A percentile compares a stretch with the other conserved stretches of the same genome.
Conservation (phyloP, 768 basidiomycete species). For the Agrocybe pediades region DNA sequence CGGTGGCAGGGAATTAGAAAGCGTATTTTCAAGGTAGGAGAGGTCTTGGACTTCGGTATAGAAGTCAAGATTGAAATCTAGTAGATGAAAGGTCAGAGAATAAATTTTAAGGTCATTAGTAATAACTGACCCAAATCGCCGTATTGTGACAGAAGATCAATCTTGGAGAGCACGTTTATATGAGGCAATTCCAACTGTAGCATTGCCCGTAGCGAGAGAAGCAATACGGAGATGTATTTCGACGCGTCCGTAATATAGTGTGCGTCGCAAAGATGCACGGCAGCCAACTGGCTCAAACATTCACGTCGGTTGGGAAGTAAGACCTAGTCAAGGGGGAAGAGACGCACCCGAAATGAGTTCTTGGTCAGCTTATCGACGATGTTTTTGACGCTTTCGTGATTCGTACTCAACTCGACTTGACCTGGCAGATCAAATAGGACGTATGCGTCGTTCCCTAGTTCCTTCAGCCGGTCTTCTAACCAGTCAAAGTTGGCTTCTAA, state of each 20-base stretch:
- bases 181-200: conserved; percentile 98
- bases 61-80: conserved; percentile 98
- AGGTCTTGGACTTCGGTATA: conserved; percentile 99
- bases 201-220: conserved; percentile 94
- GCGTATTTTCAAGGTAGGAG: conserved; percentile 77
- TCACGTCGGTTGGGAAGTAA: conserved; percentile 4
- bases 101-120: conserved; percentile 6
- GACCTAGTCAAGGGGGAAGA: conserved; percentile 2
- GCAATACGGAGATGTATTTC: conserved; percentile 91
- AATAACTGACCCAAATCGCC: conserved; percentile 81
- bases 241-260: conserved; percentile 96
- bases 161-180: conserved; percentile 94
- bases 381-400: conserved; percentile 85
- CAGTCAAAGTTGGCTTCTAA: conserved; percentile 94
- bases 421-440: conserved; percentile 95
- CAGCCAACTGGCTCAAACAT: conserved; percentile 72
- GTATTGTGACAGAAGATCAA: conserved; percentile 88
- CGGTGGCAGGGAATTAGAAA: conserved; percentile 60
- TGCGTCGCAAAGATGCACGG: conserved; percentile 94
- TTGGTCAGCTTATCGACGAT: conserved; percentile 71
- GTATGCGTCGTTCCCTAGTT: conserved; percentile 75
- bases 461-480: conserved; percentile 69
- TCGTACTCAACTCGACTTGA: conserved; percentile 97
- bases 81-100: neutral
- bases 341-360: conserved; percentile 80